Evolutionary conservation across 768 basidiomycete species (phyloP).

Genomic region (Candolleomyces efflorescens): DNA sequence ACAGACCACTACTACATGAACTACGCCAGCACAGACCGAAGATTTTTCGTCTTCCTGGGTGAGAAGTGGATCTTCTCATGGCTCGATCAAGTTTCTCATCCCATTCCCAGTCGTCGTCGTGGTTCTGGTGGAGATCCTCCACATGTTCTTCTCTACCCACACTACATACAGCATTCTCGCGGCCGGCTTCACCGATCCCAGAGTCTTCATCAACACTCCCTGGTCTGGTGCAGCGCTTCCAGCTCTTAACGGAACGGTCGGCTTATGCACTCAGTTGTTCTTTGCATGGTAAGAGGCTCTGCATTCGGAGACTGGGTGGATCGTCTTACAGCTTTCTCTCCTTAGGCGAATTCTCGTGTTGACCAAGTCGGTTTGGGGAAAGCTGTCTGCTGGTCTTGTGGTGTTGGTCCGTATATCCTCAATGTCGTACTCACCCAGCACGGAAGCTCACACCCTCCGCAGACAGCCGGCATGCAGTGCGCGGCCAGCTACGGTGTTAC

Average conservation of each 20-base stretch:
- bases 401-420: neutral
- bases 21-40: slow-evolving; percentile 1
- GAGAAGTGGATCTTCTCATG: neutral
- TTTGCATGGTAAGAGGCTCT: neutral
- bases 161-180: slow-evolving; percentile 3
- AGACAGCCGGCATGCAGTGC: neutral
- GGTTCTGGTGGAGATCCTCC: neutral
- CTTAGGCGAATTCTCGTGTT: neutral
- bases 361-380: neutral
- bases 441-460: neutral
- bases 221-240: slow-evolving; percentile 3
- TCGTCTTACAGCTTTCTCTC: neutral
- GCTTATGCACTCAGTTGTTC: slow-evolving; percentile 3
- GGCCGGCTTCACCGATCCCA: neutral
- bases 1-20: slow-evolving; percentile 5
- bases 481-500: neutral
- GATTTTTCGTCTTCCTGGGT: slow-evolving; percentile 2
- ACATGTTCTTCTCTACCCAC: slow-evolving; percentile 1
- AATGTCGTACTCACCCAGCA: neutral
- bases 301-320: neutral
- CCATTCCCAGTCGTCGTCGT: neutral
- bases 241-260: neutral
- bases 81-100: neutral
- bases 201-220: neutral
- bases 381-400: neutral